Evolutionary conservation across 2,329 filamentous ascomycete species (phyloP), one percentile per base, ranked within the genome.

Genomic region (Neopestalotiopsis sp.): DNA sequence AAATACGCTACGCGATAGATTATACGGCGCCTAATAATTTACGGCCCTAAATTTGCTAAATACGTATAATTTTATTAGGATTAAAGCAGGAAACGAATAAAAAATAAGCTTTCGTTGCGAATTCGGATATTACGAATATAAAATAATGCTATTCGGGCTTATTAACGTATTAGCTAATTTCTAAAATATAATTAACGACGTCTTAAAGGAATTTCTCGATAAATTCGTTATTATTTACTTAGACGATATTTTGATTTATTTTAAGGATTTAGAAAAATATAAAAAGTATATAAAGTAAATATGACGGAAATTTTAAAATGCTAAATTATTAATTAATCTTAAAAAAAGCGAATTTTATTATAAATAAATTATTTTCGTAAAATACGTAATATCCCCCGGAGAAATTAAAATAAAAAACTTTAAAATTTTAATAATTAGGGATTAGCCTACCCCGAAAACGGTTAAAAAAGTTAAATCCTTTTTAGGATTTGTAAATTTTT

Each of bases 331-430:
- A 14, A 38, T 74, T 14, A 69, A 73, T 17, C 71, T 70, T 32
- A 74, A 6, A 81, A 24, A 81, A 71, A 78, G 69, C 70, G 65
- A 75, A 64, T 80, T 80, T 70, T 71, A 76, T 69, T 69, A 68
- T 38, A 71, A 75, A 34, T 40, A 73, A 69, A 69, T 76, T 40
- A 69, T 75, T 28, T 81, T 76, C 67, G 68, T 81, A 64, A 70
- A 74, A 42, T 79, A 75, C 69, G 75, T 76, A 63, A 75, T 80
- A 52, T 66, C 57, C 17, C 66, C 60, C 13, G 57, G 72, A 60
- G 64, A 75, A 65, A 71, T 81, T n/a, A 40, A 60, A 34, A 77
- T 79, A 64, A 68, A 78, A 66, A 65, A 59, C 61, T 68, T 67
- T 2, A 78, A 78, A 63, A 72, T 77, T 12, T 66, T 68, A 58